These are phyloP conservation scores for Zygotorulaspora sp. DNA, from an alignment of 805 yeast species.

Conservation along the genomic window DNA sequence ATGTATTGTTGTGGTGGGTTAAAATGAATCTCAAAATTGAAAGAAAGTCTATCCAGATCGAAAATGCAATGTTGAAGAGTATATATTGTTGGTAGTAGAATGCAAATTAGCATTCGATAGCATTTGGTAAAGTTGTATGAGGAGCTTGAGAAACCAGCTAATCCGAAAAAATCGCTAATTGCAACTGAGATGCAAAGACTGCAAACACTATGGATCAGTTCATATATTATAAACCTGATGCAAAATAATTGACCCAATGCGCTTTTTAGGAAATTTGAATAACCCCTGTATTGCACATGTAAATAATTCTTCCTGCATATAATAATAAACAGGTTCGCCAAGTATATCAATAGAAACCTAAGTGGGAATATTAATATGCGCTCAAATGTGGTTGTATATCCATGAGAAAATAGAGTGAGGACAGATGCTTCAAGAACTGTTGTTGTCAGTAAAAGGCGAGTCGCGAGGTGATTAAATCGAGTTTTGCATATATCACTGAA, in stretches of 20 bases:
- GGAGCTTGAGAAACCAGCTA: conserved; percentile 5
- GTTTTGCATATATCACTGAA: conserved; percentile 41
- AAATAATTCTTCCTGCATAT: conserved; percentile 40
- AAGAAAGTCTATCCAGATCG: conserved; percentile 51
- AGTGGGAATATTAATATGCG: conserved; percentile 26
- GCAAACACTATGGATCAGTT: conserved; percentile 19
- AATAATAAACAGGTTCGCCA: conserved; percentile 34
- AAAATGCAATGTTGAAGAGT: conserved; percentile 47
- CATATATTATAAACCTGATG: conserved; percentile 28
- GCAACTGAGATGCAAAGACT: conserved; percentile 26
- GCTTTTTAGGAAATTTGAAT: conserved; percentile 23
- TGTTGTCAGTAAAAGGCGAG: conserved; percentile 34
- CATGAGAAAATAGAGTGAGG: conserved; percentile 22
- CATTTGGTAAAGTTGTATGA: conserved; percentile 16
- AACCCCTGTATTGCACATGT: conserved; percentile 36
- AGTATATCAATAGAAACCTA: conserved; percentile 27
- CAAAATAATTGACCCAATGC: conserved; percentile 32
- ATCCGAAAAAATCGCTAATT: conserved; percentile 21
- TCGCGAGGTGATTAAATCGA: conserved; percentile 38
- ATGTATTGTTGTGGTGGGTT: conserved; percentile 38
- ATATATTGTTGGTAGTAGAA: conserved; percentile 43
- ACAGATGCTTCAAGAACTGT: conserved; percentile 29
- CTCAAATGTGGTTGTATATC: conserved; percentile 23
- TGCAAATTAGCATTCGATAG: conserved; percentile 32
- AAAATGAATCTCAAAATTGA: conserved; percentile 39